A percentile compares a stretch with the other conserved stretches of the same genome.
These are phyloP conservation scores for Microglena sp. DNA, from an alignment of 139 green algal species.

Conservation along the genomic window DNA sequence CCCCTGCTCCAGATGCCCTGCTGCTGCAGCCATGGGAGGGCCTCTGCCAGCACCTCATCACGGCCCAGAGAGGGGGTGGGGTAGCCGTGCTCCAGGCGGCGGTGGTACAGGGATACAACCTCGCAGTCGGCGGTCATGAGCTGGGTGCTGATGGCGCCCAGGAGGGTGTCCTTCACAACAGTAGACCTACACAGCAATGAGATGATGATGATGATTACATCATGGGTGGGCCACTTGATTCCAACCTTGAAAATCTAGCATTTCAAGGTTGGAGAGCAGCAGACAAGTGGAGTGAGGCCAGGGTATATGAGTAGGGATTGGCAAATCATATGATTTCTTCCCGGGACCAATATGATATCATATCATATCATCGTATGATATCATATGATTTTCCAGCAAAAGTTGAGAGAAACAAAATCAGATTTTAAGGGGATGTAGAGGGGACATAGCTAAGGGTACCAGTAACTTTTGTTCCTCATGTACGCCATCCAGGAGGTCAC, in stretches of 20 bases:
- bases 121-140: constrained; percentile 48
- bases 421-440: too few species aligned
- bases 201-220: not conserved
- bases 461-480: too few species aligned
- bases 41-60: constrained; percentile 69
- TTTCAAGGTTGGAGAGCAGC: too few species aligned
- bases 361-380: too few species aligned
- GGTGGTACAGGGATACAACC: constrained; percentile 82
- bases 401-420: too few species aligned
- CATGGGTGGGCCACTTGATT: not conserved
- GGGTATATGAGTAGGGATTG: too few species aligned
- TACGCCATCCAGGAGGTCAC: too few species aligned
- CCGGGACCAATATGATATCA: too few species aligned
- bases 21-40: constrained; percentile 71
- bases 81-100: constrained; percentile 74
- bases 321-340: too few species aligned
- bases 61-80: constrained; percentile 65
- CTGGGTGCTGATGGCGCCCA: constrained; percentile 65
- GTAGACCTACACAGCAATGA: constrained; percentile 31
- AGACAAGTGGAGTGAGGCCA: too few species aligned
- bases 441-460: too few species aligned
- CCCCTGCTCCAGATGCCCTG: constrained; percentile 75
- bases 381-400: too few species aligned
- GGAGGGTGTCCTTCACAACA: constrained; percentile 66
- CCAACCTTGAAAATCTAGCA: not conserved